Evolutionary conservation across 179 eudicot species (phyloP), one percentile per base, ranked within the genome.

Genomic region (Beta macrorhiza): DNA sequence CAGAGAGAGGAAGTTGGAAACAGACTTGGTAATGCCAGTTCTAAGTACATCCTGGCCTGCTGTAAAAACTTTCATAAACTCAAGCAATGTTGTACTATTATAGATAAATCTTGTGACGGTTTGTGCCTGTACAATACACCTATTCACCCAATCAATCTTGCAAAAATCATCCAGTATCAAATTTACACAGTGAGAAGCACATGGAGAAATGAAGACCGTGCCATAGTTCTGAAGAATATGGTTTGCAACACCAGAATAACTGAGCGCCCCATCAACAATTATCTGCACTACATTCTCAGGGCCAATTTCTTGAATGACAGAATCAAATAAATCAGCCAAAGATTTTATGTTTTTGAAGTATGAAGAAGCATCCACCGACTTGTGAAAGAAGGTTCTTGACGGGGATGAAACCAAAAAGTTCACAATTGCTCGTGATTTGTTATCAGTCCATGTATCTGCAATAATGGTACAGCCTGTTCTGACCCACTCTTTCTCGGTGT

Each of bases 401-500:
- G 99, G 99, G 29, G 99, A 96, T 32, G 99, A 92, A 85, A 94
- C 92, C 58, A 88, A 86, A 84, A 96, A 94, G 75, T 94, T 96
- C 53, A 96, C 91, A 77, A 96, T 25, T 76, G 97, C 99, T 82
- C 87, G 93, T 6, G 96, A 89, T 85, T 92, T 96, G 86, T 92
- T 90, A 85, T 96, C 99, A 19, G 98, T 91, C 97, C 98, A 96
- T 29, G 97, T 90, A 79, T 96, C 97, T 58, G 92, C 96, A 74
- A 94, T 87, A 77, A 96, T 84, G 17, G 99, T 96, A 82, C 99
- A 96, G 63, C 99, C 99, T 55, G 98, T 92, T 77, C 88, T 82
- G n/a, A 85, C 82, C 99, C 97, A 94, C 84, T 96, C 99, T 86
- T 89, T 92, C 89, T 94, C 99, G 13, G 88, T 80, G 58, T 92